These are phyloP conservation scores for Obelidium mucronatum DNA, from an alignment of 192 early-diverging fungal genomes.

Conservation along the genomic window DNA sequence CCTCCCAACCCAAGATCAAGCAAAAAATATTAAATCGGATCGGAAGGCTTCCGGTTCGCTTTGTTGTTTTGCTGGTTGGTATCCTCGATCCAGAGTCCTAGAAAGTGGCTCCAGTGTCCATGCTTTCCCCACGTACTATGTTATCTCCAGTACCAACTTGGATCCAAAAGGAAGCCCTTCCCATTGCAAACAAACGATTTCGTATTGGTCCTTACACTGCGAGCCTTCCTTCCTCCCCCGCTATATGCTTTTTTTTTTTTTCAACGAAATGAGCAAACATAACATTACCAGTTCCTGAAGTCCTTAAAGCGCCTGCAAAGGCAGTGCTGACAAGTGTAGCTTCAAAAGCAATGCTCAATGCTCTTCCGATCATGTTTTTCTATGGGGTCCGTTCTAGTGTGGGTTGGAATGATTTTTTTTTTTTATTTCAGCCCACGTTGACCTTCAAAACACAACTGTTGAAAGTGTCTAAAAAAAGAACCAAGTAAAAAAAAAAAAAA, in stretches of 20 bases:
- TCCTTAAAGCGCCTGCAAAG: conserved; percentile 45
- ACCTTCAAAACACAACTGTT: not conserved
- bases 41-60: too few species aligned
- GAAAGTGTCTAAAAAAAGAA: not conserved
- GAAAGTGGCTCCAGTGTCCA: too few species aligned
- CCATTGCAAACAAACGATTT: too few species aligned
- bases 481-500: not conserved
- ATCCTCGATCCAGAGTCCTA: too few species aligned
- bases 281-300: conserved; percentile 42
- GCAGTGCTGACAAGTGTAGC: conserved; percentile 44
- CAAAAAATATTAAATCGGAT: too few species aligned
- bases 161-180: too few species aligned
- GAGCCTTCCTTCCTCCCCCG: not conserved
- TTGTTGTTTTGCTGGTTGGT: too few species aligned
- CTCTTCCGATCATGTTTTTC: conserved; percentile 30
- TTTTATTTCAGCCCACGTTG: not conserved
- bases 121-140: too few species aligned
- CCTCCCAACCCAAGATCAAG: too few species aligned
- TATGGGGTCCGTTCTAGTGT: not conserved
- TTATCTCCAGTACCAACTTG: too few species aligned
- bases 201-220: not conserved
- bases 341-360: conserved; percentile 44
- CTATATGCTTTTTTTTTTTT: not conserved
- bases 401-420: too few species aligned
- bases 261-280: not conserved